phyloP scores from a whole-genome alignment of 352 stramenopile species.

The Globisporangium megalacanthum region DNA sequence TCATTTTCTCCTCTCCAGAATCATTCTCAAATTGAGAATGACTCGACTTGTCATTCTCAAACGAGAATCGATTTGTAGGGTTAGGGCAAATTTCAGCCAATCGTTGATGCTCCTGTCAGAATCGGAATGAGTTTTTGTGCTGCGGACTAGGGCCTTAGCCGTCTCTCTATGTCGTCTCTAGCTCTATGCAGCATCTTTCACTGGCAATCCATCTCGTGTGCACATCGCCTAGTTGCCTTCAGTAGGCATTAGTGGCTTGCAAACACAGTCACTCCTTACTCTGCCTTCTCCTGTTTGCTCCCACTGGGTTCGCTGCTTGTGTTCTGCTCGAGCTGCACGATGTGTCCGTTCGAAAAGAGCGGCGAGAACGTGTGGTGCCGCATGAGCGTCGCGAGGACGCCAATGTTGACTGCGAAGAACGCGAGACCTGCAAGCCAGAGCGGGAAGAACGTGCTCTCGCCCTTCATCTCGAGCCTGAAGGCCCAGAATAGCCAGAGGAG shows the following conservation, averaged over 20 bases:
- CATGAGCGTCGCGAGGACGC: slow-evolving; percentile 73
- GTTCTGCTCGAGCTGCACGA: slow-evolving; percentile 36
- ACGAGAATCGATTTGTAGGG: too few relatives aligned
- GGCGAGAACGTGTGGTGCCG: slow-evolving; percentile 49
- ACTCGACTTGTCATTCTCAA: too few relatives aligned
- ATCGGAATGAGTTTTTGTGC: too few relatives aligned
- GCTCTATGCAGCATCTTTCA: background rate
- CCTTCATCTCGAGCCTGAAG: slow-evolving; percentile 88
- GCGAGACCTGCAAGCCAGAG: slow-evolving; percentile 83
- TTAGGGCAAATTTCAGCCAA: too few relatives aligned
- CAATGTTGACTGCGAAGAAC: slow-evolving; percentile 89
- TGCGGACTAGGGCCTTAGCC: too few relatives aligned
- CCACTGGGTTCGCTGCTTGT: background rate
- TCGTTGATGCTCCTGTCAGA: too few relatives aligned
- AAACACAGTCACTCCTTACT: background rate
- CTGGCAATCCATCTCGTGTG: too few relatives aligned
- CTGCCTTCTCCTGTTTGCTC: slow-evolving; percentile 3
- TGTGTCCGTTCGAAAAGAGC: slow-evolving; percentile 40
- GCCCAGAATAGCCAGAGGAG: slow-evolving; percentile 89
- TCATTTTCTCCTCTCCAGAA: too few relatives aligned
- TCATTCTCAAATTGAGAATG: too few relatives aligned
- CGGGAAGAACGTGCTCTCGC: slow-evolving; percentile 82
- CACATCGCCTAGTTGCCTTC: too few relatives aligned
- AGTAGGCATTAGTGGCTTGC: too few relatives aligned
- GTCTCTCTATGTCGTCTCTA: background rate